Conservation (phyloP, 2,329 filamentous ascomycete genomes). For the Beauveria brongniartii region DNA sequence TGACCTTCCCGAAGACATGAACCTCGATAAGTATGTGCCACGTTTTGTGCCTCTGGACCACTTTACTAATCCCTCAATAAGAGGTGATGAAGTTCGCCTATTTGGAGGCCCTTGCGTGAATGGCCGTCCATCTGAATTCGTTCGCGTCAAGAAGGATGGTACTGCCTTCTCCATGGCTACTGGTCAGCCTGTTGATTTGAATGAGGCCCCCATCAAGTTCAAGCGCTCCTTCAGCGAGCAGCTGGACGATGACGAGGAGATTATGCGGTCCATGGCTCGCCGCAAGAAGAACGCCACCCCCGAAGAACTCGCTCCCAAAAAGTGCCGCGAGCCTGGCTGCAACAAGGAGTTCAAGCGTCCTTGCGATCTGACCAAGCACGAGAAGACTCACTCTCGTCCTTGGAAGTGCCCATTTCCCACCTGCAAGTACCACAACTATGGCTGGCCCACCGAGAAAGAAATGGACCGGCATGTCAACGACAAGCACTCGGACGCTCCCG, state of each 20-base stretch:
- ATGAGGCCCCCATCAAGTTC: constrained; percentile 43
- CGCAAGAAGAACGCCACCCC: constrained; percentile 87
- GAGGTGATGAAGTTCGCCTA: constrained; percentile 64
- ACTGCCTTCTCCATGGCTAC: constrained; percentile 72
- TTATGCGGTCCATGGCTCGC: constrained; percentile 87
- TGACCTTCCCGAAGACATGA: constrained; percentile 49
- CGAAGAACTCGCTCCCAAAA: constrained; percentile 73
- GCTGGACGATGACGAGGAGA: constrained; percentile 70
- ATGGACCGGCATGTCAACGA: constrained; percentile 94
- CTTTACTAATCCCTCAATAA: constrained; percentile 23
- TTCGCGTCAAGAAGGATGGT: constrained; percentile 72
- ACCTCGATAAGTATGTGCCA: constrained; percentile 47
- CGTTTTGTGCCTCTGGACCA: constrained; percentile 22
- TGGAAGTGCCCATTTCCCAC: constrained; percentile 80
- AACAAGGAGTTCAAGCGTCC: constrained; percentile 91
- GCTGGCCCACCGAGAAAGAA: constrained; percentile 97
- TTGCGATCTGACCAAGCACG: constrained; percentile 96
- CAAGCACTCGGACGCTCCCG: constrained; percentile 76
- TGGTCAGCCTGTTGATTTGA: constrained; percentile 53
- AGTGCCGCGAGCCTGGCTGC: constrained; percentile 67
- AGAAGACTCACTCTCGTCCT: constrained; percentile 93
- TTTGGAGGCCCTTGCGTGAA: constrained; percentile 75
- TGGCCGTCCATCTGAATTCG: constrained; percentile 75
- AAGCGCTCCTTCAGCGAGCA: constrained; percentile 63
- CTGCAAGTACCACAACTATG: constrained; percentile 85